phyloP scores from a whole-genome alignment of 106 monocot species.

The Vanilla planifolia region DNA sequence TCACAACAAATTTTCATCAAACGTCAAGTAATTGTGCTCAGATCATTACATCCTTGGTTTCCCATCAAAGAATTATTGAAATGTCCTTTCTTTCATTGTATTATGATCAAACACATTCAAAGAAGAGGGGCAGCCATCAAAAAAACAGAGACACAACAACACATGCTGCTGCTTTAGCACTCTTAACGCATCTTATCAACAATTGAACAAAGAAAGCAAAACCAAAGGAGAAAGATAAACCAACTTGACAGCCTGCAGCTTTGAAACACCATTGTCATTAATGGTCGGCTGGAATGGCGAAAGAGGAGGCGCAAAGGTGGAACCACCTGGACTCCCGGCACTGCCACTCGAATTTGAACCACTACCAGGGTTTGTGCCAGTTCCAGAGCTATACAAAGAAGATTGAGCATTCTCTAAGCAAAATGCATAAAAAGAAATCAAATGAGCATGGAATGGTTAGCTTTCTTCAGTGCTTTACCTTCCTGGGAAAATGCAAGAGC shows the following conservation, averaged over 20 bases:
- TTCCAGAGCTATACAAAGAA: constrained; percentile 7
- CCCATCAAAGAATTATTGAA: no score
- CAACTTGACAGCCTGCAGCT: neutral
- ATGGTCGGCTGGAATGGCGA: neutral
- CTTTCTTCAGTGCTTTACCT: constrained; percentile 4
- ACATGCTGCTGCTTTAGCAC: no score
- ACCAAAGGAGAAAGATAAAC: neutral
- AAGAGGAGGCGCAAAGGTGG: neutral
- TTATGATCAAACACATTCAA: no score
- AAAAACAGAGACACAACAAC: no score
- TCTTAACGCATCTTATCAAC: constrained; percentile 4
- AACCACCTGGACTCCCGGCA: neutral
- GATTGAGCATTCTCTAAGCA: neutral
- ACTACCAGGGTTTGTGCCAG: constrained; percentile 1
- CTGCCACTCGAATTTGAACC: neutral
- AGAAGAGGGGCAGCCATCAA: no score
- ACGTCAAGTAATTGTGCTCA: no score
- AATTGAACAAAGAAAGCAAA: neutral
- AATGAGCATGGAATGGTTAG: neutral
- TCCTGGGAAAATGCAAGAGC: constrained; percentile 8
- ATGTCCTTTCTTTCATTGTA: no score
- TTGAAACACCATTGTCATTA: neutral
- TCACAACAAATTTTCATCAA: no score
- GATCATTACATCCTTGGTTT: no score
- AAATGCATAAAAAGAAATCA: neutral